Conservation (phyloP, 169 alveolate genomes). For the Neospora caninum region DNA sequence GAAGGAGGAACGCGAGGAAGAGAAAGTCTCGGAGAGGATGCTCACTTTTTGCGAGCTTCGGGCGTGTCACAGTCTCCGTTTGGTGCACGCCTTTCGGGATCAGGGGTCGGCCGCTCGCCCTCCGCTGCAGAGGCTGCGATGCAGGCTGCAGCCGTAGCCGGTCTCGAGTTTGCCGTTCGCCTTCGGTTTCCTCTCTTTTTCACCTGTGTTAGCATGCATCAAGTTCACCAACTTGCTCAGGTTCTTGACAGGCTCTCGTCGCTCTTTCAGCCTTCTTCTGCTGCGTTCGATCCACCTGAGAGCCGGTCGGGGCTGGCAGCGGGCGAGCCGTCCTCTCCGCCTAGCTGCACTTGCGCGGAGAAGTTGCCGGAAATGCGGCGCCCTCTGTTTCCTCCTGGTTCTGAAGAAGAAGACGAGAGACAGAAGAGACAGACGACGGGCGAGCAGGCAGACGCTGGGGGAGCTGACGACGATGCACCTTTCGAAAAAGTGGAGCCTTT, state of each 20-base stretch:
- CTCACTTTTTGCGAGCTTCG: not conserved
- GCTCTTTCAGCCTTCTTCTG: not conserved
- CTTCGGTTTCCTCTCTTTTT: conserved; percentile 13
- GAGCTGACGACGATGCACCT: too few species aligned
- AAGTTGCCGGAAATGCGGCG: not conserved
- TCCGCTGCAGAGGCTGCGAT: not conserved
- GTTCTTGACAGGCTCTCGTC: not conserved
- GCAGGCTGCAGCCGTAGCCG: conserved; percentile 19
- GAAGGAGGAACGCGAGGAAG: not conserved
- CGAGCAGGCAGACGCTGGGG: too few species aligned
- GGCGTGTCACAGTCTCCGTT: not conserved
- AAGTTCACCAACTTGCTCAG: not conserved
- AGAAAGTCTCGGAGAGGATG: not conserved
- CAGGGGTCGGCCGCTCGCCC: not conserved
- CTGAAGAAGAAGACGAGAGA: not conserved
- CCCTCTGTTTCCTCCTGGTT: not conserved
- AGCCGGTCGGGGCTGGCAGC: not conserved
- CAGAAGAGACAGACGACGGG: too few species aligned
- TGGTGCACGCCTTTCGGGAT: not conserved
- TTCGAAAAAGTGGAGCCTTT: too few species aligned
- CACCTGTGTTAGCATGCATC: not conserved
- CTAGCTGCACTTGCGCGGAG: not conserved
- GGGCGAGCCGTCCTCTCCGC: not conserved
- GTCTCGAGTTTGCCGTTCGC: not conserved
- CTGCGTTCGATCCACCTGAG: not conserved